Conservation (phyloP, 1,284 basidiomycete species). For the Tilletia caries region DNA sequence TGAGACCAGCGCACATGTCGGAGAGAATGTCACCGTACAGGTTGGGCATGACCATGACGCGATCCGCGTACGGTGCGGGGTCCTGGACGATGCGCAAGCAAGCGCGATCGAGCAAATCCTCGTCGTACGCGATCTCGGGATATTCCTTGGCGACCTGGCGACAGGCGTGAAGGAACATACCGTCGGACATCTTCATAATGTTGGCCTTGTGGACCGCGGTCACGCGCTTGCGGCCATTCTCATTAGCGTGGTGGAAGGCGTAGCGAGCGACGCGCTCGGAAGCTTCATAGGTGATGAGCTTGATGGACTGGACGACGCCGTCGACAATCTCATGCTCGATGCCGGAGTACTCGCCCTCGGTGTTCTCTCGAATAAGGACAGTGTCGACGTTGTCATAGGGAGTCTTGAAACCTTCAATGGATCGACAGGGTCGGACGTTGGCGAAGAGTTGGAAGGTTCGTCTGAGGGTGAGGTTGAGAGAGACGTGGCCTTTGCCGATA, state of each 20-base stretch:
- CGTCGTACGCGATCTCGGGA: slow-evolving; percentile 88
- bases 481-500: slow-evolving; percentile 99
- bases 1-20: slow-evolving; percentile 98
- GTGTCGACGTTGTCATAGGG: slow-evolving; percentile 98
- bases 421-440: slow-evolving; percentile 94
- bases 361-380: slow-evolving; percentile 98
- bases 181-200: slow-evolving; percentile 96
- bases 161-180: slow-evolving; percentile 98
- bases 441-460: slow-evolving; percentile 97
- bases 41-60: slow-evolving; percentile 99
- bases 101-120: slow-evolving; percentile 93
- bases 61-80: slow-evolving; percentile 87
- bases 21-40: slow-evolving; percentile 95
- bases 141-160: slow-evolving; percentile 94
- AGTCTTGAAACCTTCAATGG: slow-evolving; percentile 95
- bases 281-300: slow-evolving; percentile 98
- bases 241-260: slow-evolving; percentile 94
- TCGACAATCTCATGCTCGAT: slow-evolving; percentile 98
- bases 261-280: slow-evolving; percentile 98
- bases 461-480: slow-evolving; percentile 91
- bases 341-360: slow-evolving; percentile 98
- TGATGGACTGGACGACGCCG: slow-evolving; percentile 99
- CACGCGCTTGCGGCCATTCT: slow-evolving; percentile 82
- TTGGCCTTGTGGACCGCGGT: slow-evolving; percentile 99
- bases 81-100: slow-evolving; percentile 81